phyloP scores from a whole-genome alignment of 2,329 filamentous ascomycete species.

The Apiospora marii region DNA sequence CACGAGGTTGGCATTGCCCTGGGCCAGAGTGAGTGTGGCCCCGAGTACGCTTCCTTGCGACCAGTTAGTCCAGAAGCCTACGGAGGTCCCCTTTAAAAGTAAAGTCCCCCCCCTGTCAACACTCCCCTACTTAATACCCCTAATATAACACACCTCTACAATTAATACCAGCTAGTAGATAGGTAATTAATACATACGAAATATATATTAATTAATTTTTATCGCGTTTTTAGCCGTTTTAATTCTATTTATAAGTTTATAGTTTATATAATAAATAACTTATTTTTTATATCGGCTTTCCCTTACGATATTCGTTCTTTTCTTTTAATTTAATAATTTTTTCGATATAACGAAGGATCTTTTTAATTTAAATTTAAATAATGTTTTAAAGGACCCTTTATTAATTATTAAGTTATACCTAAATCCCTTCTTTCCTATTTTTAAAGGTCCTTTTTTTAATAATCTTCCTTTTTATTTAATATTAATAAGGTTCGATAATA shows the following conservation, averaged over 20 bases:
- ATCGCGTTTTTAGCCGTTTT: too few species aligned
- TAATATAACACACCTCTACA: too few species aligned
- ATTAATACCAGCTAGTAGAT: too few species aligned
- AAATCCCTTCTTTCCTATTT: not conserved
- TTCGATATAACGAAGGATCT: not conserved
- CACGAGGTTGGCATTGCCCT: conserved; percentile 41
- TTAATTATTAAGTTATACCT: not conserved
- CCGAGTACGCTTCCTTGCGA: conserved; percentile 34
- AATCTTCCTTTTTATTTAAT: not conserved
- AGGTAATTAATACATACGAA: too few species aligned
- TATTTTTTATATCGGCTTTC: not conserved
- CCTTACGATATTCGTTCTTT: not conserved
- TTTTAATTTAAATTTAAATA: not conserved
- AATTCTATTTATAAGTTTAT: not conserved
- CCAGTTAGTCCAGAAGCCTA: too few species aligned
- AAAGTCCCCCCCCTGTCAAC: too few species aligned
- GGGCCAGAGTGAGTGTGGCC: conserved; percentile 42
- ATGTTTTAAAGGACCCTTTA: not conserved
- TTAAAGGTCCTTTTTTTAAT: not conserved
- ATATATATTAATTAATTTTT: too few species aligned
- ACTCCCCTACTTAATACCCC: too few species aligned
- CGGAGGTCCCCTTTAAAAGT: too few species aligned
- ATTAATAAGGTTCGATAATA: not conserved
- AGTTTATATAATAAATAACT: not conserved
- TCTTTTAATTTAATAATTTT: not conserved